These are phyloP conservation scores for Pleurotus eryngii DNA, from an alignment of 768 basidiomycete species.

Conservation along the genomic window DNA sequence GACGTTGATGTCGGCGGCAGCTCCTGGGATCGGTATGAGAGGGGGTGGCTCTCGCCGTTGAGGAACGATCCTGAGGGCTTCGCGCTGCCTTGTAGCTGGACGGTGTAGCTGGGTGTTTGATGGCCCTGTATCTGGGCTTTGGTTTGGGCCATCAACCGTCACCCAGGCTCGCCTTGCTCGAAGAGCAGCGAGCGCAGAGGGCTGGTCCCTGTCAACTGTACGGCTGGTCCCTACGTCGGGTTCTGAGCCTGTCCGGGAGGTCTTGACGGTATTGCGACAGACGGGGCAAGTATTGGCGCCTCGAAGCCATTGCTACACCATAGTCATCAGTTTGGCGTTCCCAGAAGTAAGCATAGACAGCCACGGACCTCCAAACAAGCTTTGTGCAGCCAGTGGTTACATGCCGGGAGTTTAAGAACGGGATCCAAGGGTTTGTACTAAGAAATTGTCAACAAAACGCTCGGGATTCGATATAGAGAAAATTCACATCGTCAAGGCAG, in stretches of 20 bases:
- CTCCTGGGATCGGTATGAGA: background rate
- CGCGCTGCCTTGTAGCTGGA: too few species aligned
- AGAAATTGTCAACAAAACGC: constrained; percentile 7
- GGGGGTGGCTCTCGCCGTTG: background rate
- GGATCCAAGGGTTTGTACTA: constrained; percentile 65
- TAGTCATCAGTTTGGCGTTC: background rate
- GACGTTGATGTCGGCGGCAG: background rate
- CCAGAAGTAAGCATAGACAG: background rate
- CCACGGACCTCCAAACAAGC: constrained; percentile 66
- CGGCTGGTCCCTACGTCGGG: background rate
- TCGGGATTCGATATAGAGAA: background rate
- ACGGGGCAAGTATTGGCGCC: constrained; percentile 78
- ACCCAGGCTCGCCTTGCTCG: background rate
- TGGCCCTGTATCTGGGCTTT: background rate
- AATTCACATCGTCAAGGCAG: constrained; percentile 77
- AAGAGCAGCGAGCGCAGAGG: background rate
- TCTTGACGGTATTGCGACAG: constrained; percentile 60
- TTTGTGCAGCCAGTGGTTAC: constrained; percentile 80
- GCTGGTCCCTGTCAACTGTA: background rate
- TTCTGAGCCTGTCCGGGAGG: background rate
- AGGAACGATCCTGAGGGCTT: background rate
- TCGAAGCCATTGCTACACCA: constrained; percentile 72
- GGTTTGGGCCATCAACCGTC: background rate
- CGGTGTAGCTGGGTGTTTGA: too few species aligned
- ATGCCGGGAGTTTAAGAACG: constrained; percentile 64